Conservation (phyloP, 2,329 filamentous ascomycete species). For the Davidsoniella virescens region DNA sequence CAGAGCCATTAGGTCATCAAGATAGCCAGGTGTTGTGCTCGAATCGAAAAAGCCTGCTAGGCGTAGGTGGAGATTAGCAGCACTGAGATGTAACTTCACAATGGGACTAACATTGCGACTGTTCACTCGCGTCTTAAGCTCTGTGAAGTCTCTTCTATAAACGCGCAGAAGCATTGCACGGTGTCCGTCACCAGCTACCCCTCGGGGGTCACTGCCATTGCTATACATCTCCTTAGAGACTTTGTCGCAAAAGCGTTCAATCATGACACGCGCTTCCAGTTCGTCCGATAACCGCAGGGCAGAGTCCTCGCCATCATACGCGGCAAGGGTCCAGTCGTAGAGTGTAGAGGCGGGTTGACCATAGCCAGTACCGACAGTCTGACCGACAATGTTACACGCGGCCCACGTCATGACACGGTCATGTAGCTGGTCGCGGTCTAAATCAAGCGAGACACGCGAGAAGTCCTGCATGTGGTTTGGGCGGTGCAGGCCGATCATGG, state of each 20-base stretch:
- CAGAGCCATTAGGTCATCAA: slow-evolving; percentile 58
- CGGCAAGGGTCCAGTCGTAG: slow-evolving; percentile 58
- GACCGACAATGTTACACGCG: slow-evolving; percentile 69
- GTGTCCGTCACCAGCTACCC: slow-evolving; percentile 51
- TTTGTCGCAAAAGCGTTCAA: slow-evolving; percentile 62
- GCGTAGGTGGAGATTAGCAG: slow-evolving; percentile 58
- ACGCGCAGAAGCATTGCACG: slow-evolving; percentile 50
- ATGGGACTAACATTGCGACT: slow-evolving; percentile 42
- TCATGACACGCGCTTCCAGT: slow-evolving; percentile 50
- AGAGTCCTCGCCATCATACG: slow-evolving; percentile 26
- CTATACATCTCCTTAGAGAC: slow-evolving; percentile 67
- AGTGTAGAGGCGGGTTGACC: slow-evolving; percentile 65
- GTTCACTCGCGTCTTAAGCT: slow-evolving; percentile 44
- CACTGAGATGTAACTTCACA: slow-evolving; percentile 51
- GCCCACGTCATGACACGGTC: slow-evolving; percentile 72
- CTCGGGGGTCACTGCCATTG: slow-evolving; percentile 56
- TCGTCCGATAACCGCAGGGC: slow-evolving; percentile 43
- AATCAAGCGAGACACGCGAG: slow-evolving; percentile 54
- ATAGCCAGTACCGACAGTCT: slow-evolving; percentile 68
- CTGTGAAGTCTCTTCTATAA: slow-evolving; percentile 47
- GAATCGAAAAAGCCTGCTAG: slow-evolving; percentile 71
- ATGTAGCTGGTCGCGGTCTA: slow-evolving; percentile 63
- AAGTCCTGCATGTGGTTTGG: slow-evolving; percentile 75
- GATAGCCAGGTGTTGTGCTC: slow-evolving; percentile 52
- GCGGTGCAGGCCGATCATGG: slow-evolving; percentile 66